Percentiles rank a stretch among this genome's conserved stretches.
These are phyloP conservation scores for Microstroma glucosiphilum DNA, from an alignment of 1,284 basidiomycete genomes.

Conservation along the genomic window DNA sequence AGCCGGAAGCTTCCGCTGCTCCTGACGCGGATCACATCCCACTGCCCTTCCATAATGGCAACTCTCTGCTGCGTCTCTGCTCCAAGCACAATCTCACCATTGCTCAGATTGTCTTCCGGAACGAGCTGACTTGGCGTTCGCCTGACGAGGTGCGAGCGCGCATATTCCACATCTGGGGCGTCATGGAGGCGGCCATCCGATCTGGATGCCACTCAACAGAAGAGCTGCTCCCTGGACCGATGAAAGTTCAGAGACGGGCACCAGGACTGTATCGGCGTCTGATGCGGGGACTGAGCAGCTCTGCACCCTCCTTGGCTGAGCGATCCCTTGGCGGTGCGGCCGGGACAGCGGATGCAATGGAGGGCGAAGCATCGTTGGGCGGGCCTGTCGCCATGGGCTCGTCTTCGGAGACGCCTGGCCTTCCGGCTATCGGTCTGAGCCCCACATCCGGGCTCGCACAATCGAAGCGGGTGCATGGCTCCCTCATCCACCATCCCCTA, in stretches of 20 bases:
- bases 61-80: conserved; percentile 69
- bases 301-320: neutral
- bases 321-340: neutral
- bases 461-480: conserved; percentile 52
- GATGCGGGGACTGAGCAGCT: conserved; percentile 66
- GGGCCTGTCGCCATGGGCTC: neutral
- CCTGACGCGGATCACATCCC: conserved; percentile 57
- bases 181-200: conserved; percentile 90
- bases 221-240: conserved; percentile 71
- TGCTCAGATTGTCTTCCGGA: conserved; percentile 75
- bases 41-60: conserved; percentile 76
- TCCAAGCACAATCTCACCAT: conserved; percentile 69
- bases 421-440: neutral
- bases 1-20: neutral
- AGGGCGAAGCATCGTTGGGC: neutral
- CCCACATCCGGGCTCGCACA: neutral
- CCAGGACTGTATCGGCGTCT: conserved; percentile 61
- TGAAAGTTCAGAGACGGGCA: conserved; percentile 52
- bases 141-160: conserved; percentile 32
- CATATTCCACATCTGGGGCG: conserved; percentile 64
- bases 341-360: neutral
- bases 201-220: conserved; percentile 75
- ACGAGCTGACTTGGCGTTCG: conserved; percentile 61
- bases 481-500: conserved; percentile 66
- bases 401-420: neutral